Percentiles rank a stretch among this genome's conserved stretches.
phyloP scores from a whole-genome alignment of 1,284 basidiomycete genomes.

The Sanghuangporus weigelae region DNA sequence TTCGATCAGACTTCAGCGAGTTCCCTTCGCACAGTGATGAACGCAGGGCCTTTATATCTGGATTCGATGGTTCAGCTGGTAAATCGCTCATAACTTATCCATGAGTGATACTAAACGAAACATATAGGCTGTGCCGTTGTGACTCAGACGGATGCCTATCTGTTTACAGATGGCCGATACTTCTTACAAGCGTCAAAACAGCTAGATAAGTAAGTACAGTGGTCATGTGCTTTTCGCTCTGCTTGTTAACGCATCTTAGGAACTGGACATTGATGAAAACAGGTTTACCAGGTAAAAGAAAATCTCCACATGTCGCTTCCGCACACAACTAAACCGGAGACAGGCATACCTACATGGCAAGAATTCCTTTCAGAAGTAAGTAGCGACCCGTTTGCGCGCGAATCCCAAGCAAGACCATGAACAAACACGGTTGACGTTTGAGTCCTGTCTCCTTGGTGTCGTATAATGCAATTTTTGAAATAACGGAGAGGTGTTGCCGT shows the following conservation, averaged over 20 bases:
- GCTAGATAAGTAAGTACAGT: conserved; percentile 61
- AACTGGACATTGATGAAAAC: conserved; percentile 95
- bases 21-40: conserved; percentile 84
- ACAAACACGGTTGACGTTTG: too few species aligned
- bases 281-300: conserved; percentile 60
- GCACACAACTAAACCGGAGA: conserved; percentile 8
- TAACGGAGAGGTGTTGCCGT: not conserved
- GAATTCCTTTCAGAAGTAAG: conserved; percentile 73
- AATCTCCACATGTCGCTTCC: conserved; percentile 1
- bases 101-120: not conserved
- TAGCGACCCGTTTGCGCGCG: not conserved
- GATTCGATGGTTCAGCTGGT: conserved; percentile 93
- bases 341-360: conserved; percentile 88
- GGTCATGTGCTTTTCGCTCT: not conserved
- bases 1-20: conserved; percentile 75
- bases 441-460: not conserved
- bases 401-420: not conserved
- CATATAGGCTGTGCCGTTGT: conserved; percentile 73
- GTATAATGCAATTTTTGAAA: not conserved
- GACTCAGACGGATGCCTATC: conserved; percentile 63
- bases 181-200: conserved; percentile 90
- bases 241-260: conserved; percentile 28
- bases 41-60: conserved; percentile 82
- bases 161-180: conserved; percentile 94
- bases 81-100: conserved; percentile 17